Conservation (phyloP, 2,329 filamentous ascomycete genomes). For the Stachybotrys echinatus region DNA sequence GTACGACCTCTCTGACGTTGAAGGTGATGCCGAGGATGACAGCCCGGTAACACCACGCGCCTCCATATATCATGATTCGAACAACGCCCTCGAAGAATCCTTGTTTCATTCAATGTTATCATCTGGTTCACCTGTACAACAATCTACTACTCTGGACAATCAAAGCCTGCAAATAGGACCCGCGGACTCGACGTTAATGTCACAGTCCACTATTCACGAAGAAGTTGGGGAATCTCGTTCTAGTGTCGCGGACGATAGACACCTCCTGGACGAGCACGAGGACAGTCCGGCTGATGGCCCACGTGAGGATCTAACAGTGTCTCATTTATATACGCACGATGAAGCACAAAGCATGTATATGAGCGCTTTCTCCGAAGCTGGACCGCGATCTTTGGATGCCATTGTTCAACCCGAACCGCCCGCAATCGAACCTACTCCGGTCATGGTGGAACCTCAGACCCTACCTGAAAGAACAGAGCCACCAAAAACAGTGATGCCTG, state of each 20-base stretch:
- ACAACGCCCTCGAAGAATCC: conserved; percentile 18
- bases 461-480: background rate
- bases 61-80: conserved; percentile 36
- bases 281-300: conserved; percentile 4
- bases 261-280: background rate
- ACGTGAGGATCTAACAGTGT: conserved; percentile 52
- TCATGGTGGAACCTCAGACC: background rate
- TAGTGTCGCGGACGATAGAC: background rate
- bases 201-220: background rate
- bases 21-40: conserved; percentile 26
- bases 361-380: conserved; percentile 58
- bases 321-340: conserved; percentile 70
- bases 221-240: background rate
- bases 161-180: conserved; percentile 6
- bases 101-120: conserved; percentile 22
- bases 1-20: conserved; percentile 39
- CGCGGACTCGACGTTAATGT: background rate
- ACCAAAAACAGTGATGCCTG: conserved; percentile 36
- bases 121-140: conserved; percentile 8
- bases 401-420: background rate
- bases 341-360: conserved; percentile 86
- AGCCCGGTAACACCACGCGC: conserved; percentile 49
- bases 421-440: background rate
- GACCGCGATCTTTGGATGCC: conserved; percentile 6
- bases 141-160: conserved; percentile 12